Conservation (phyloP, 441 rosid species). For the Arabidopsis hybrid region DNA sequence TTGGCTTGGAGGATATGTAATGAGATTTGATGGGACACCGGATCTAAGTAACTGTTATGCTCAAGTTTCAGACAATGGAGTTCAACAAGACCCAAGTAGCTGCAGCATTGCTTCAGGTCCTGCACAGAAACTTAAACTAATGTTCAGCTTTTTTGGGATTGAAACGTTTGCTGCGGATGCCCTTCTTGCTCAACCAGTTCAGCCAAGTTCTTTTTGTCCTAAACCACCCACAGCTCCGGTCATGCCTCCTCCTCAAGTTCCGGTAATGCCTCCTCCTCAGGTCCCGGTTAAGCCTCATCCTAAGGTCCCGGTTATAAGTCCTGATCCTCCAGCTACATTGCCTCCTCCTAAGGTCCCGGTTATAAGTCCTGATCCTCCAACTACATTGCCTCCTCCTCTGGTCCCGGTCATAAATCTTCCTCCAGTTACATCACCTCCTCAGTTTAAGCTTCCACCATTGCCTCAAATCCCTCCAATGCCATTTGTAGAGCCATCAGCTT, state of each 20-base stretch:
- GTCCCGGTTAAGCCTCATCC: slow-evolving; percentile 28
- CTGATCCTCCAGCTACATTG: slow-evolving; percentile 52
- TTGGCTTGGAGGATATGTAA: slow-evolving; percentile 68
- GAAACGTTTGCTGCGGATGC: slow-evolving; percentile 62
- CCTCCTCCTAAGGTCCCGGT: slow-evolving; percentile 43
- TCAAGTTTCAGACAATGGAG: slow-evolving; percentile 60
- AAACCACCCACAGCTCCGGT: slow-evolving; percentile 46
- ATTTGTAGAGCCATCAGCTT: slow-evolving; percentile 74
- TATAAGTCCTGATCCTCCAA: slow-evolving; percentile 53
- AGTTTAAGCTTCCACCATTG: slow-evolving; percentile 45
- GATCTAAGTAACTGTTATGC: slow-evolving; percentile 80
- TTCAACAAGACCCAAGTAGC: slow-evolving; percentile 47
- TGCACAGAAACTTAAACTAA: slow-evolving; percentile 59
- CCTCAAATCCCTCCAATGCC: slow-evolving; percentile 52
- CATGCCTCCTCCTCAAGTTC: slow-evolving; percentile 34
- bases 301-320: slow-evolving; percentile 27
- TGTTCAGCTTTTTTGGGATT: slow-evolving; percentile 63
- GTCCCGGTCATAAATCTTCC: slow-evolving; percentile 54
- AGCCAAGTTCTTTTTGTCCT: slow-evolving; percentile 76
- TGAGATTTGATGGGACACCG: slow-evolving; percentile 79
- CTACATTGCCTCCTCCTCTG: slow-evolving; percentile 45
- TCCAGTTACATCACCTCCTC: slow-evolving; percentile 53
- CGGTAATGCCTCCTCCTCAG: slow-evolving; percentile 38
- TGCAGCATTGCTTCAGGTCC: slow-evolving; percentile 74
- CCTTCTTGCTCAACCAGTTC: slow-evolving; percentile 76